Evolutionary conservation across 2,329 filamentous ascomycete genomes (phyloP).

Genomic region (Pseudogymnoascus sp.): DNA sequence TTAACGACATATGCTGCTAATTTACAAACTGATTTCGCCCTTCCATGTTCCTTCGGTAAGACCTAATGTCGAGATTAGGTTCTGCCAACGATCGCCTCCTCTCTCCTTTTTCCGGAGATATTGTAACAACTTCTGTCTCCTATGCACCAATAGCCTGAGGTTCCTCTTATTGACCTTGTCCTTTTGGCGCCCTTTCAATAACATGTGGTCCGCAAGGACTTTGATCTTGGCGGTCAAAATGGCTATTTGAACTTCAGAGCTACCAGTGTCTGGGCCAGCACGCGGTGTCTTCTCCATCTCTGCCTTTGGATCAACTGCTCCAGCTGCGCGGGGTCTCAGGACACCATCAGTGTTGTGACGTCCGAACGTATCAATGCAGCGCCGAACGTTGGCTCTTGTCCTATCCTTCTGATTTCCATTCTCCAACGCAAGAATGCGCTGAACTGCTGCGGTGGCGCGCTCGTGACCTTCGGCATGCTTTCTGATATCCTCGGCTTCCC

Average conservation of each 20-base stretch:
- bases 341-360: constrained; percentile 75
- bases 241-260: constrained; percentile 93
- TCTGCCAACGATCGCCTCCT: constrained; percentile 80
- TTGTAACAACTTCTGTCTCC: constrained; percentile 74
- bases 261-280: constrained; percentile 86
- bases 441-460: constrained; percentile 65
- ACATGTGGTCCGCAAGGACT: constrained; percentile 63
- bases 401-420: constrained; percentile 73
- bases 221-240: constrained; percentile 93
- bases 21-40: constrained; percentile 71
- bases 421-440: constrained; percentile 66
- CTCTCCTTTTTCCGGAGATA: constrained; percentile 87
- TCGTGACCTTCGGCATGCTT: constrained; percentile 48
- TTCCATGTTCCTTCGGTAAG: constrained; percentile 84
- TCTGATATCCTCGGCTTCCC: constrained; percentile 28
- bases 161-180: constrained; percentile 95
- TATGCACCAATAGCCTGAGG: constrained; percentile 74
- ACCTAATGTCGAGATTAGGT: constrained; percentile 75
- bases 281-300: constrained; percentile 46
- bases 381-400: constrained; percentile 71
- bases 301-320: constrained; percentile 15
- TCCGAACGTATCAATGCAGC: constrained; percentile 81
- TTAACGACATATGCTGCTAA: constrained; percentile 21
- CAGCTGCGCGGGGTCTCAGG: constrained; percentile 41
- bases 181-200: constrained; percentile 59